Evolutionary conservation across 345 rosid species (phyloP), one percentile per base, ranked within the genome.

Genomic region (Syzygium aromaticum): DNA sequence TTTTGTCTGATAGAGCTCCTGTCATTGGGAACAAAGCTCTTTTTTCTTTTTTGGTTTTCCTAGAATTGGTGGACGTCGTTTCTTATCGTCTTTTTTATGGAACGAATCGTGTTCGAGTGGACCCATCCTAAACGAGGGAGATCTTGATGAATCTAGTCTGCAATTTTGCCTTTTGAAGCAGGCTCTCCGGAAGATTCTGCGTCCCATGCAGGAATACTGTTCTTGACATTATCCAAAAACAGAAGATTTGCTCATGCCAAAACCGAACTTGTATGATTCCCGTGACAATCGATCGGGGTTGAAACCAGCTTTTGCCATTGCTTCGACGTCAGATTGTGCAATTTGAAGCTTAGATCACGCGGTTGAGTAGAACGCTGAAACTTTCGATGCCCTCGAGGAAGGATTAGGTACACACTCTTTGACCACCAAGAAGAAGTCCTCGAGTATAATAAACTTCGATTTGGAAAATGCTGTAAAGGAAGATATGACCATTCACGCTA

Each of bases 11-110:
- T 61, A 13, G 38, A 61, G 38, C 30, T 61, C 28, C 28, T n/a
- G 73, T n/a, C 38, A n/a, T 0, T 0, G 33, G 14, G 33, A 3
- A n/a, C 14, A n/a, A n/a, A 61, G 73, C 73, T n/a, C 19, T 11
- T n/a, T 61, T 61, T 61, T 61, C n/a, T 13, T 61, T 61, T 61
- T 61, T 1, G 73, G 73, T 6, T 52, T 52, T 52, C 54, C 54
- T 15, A 52, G 54, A 52, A 15, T 52, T 16, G 17, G 17, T 15
- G 6, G 73, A n/a, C 33, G 73, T n/a, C 19, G 73, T n/a, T 61
- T 14, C 73, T 61, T n/a, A 7, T n/a, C 73, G 19, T 14, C 49
- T 21, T 38, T 64, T 22, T 73, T 13, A 38, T 33, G 49, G 46
- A 33, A 11, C 38, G 7, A 73, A 33, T 33, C 25, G 46, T 11